Conservation (phyloP, 116 monocot genomes). For the Cymodocea nodosa region DNA sequence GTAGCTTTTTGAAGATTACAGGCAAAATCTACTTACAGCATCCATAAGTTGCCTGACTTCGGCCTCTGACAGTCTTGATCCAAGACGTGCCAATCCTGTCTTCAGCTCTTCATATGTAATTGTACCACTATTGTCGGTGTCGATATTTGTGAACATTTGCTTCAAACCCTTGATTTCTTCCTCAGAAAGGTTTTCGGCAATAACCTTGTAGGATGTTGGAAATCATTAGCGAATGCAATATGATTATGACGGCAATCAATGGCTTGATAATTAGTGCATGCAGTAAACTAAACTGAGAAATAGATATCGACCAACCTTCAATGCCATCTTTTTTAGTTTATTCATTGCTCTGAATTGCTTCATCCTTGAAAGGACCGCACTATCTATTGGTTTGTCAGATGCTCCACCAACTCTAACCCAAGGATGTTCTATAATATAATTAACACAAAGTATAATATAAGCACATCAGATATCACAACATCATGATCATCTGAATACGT, state of each 20-base stretch:
- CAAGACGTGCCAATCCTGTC: constrained; percentile 55
- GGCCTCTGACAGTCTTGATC: constrained; percentile 56
- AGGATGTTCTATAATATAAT: constrained; percentile 40
- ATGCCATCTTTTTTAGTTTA: constrained; percentile 52
- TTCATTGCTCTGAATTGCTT: constrained; percentile 77
- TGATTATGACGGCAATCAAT: too few relatives aligned
- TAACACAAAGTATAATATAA: neutral
- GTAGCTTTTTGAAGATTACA: neutral
- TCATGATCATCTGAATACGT: too few relatives aligned
- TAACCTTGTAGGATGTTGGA: constrained; percentile 31
- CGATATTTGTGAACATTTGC: constrained; percentile 76
- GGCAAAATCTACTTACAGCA: constrained; percentile 36
- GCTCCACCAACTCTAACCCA: constrained; percentile 48
- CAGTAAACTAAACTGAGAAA: neutral
- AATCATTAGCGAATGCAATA: neutral
- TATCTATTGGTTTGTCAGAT: constrained; percentile 56
- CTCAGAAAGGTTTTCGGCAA: constrained; percentile 68
- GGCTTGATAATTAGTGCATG: too few relatives aligned
- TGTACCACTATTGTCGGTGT: constrained; percentile 57
- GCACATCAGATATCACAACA: neutral
- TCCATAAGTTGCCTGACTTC: constrained; percentile 91
- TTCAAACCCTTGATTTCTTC: constrained; percentile 85
- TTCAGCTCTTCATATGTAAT: constrained; percentile 81
- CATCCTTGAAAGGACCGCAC: constrained; percentile 54
- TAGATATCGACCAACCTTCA: constrained; percentile 23